Evolutionary conservation across 2,329 filamentous ascomycete genomes (phyloP).

Genomic region (Ceratocystis lukuohia): DNA sequence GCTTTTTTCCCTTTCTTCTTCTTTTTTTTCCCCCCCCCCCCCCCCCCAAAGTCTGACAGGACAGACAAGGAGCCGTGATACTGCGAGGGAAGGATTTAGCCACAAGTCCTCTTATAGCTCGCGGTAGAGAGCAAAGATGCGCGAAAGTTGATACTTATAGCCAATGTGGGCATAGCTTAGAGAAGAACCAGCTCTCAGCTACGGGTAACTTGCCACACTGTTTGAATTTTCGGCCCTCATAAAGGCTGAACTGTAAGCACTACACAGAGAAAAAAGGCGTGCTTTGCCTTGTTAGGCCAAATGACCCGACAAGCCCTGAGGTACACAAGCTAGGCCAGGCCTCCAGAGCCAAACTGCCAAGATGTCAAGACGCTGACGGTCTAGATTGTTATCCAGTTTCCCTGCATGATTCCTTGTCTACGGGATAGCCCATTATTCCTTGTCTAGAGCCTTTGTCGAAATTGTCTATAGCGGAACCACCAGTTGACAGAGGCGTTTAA

Average conservation of each 20-base stretch:
- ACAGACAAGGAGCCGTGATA: neutral
- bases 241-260: neutral
- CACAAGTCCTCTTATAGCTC: neutral
- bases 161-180: neutral
- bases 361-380: neutral
- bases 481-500: constrained; percentile 34
- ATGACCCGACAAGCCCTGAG: neutral
- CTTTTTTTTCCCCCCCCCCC: too few species aligned
- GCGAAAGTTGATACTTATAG: neutral
- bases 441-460: neutral
- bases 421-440: too few species aligned
- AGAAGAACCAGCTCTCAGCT: neutral
- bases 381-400: neutral
- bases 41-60: neutral
- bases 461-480: constrained; percentile 31
- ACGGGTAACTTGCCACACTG: neutral
- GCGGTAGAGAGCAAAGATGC: neutral
- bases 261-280: neutral
- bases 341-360: neutral
- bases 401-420: too few species aligned
- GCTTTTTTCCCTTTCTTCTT: too few species aligned
- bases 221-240: neutral
- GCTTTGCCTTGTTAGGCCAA: neutral
- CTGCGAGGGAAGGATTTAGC: neutral
- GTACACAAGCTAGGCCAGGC: neutral